A percentile compares a stretch with the other conserved stretches of the same genome.
phyloP scores from a whole-genome alignment of 2,329 filamentous ascomycete species.

The Microdochium nivale region DNA sequence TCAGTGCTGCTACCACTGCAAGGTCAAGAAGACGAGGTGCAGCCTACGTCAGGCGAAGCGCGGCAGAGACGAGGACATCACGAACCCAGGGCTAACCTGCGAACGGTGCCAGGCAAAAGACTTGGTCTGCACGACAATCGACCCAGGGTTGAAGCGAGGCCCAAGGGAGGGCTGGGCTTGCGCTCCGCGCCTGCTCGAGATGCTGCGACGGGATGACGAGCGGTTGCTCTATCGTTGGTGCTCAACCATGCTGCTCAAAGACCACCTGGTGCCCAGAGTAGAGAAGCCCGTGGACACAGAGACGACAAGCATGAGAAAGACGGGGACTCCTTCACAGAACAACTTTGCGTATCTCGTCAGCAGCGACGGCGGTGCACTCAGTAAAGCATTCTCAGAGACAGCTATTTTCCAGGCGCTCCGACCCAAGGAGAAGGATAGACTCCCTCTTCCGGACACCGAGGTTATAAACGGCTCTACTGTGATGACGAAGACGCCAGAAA shows the following conservation, averaged over 20 bases:
- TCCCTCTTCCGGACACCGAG: too few relatives aligned
- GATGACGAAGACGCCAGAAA: too few relatives aligned
- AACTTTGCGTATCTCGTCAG: too few relatives aligned
- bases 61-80: background rate
- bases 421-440: too few relatives aligned
- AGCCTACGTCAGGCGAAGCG: background rate
- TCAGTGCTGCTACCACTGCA: background rate
- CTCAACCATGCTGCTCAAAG: background rate
- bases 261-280: background rate
- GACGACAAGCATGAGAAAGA: background rate
- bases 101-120: background rate
- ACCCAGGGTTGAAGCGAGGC: background rate
- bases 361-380: too few relatives aligned
- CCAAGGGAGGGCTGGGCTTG: background rate
- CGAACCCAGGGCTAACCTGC: background rate
- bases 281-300: background rate
- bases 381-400: too few relatives aligned
- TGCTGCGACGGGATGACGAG: background rate
- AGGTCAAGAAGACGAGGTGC: background rate
- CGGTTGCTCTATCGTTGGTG: background rate
- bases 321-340: background rate
- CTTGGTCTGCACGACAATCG: background rate
- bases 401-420: too few relatives aligned
- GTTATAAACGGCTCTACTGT: too few relatives aligned
- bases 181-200: background rate